Evolutionary conservation across 129 eudicot species (phyloP).

Genomic region (Sambucus nigra): DNA sequence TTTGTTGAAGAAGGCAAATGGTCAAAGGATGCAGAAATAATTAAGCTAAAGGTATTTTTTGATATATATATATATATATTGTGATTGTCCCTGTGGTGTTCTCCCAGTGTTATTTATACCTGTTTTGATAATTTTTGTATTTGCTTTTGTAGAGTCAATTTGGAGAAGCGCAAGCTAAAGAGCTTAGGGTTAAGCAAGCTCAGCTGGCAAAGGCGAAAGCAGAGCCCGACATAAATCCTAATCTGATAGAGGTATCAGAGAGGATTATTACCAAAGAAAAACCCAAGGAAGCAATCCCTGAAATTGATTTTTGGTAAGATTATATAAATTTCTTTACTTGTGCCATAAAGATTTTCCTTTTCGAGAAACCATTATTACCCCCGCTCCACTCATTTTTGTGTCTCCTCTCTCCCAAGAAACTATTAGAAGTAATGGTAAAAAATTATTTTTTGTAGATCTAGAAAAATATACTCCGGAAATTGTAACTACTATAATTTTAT

Average conservation of each 20-base stretch:
- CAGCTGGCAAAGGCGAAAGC: constrained; percentile 90
- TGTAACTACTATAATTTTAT: too few species aligned
- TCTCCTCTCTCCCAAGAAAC: too few species aligned
- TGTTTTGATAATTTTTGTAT: constrained; percentile 3
- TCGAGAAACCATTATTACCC: background rate
- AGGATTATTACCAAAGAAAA: constrained; percentile 73
- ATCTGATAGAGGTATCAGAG: constrained; percentile 84
- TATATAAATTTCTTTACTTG: background rate
- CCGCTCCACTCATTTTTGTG: too few species aligned
- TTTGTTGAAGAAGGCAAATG: constrained; percentile 99
- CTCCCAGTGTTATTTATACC: background rate
- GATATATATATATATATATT: too few species aligned
- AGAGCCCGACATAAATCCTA: constrained; percentile 92
- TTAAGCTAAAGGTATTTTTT: constrained; percentile 59
- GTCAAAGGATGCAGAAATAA: constrained; percentile 85
- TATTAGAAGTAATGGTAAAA: too few species aligned
- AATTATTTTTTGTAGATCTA: too few species aligned
- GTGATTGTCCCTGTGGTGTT: constrained; percentile 2
- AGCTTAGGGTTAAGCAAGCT: constrained; percentile 86
- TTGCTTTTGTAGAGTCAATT: constrained; percentile 54
- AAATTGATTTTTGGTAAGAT: constrained; percentile 93
- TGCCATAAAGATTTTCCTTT: background rate
- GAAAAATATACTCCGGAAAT: too few species aligned
- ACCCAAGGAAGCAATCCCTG: constrained; percentile 85
- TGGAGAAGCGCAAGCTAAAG: constrained; percentile 94